Base-by-base conservation (phyloP, 1,139 yeast species). In the Eremothecium cymbalariae region DNA sequence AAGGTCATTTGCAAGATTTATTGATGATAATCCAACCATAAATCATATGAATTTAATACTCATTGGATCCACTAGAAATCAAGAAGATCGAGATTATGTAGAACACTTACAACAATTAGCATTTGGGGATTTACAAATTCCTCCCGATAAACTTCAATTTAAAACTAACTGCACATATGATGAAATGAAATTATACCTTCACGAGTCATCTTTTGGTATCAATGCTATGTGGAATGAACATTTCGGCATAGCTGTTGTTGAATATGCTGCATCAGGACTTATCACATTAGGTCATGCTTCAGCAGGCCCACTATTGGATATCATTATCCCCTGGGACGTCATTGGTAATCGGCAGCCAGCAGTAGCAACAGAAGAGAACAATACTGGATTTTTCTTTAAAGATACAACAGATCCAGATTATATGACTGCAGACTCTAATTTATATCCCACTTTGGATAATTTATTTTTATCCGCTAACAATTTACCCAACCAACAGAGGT, bases 161-260 rank as follows among this genome's bases (percentile, higher is more conserved):
- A 68, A 77, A 3, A 70, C 83, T 6, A 94, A 90, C 57, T 80
- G 90, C 26, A 69, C 85, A 4, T 84, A 85, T 63, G 67, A 64
- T 2, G 70, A 67, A 18, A 77, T 93, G 13, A 65, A 72, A 28
- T 51, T 60, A 21, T 69, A 72, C 43, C 64, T 93, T 29, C 53
- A 65, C n/a, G 61, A 59, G 6, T 74, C 88, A 2, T 74, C 77
- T 25, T 77, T 74, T 48, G 98, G 98, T 3, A 66, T 90, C 31
- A 88, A 93, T 52, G 90, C 95, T 18, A 93, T 93, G 99, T 93
- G 98, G 98, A 90, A 93, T 59, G 99, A 93, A 62, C 99, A 93
- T 62, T 93, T 93, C 56, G 99, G 99, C 13, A 93, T 93, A 53
- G 94, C 95, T 2, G 93, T 90, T 6, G 98, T 90, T 6, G 99